These are phyloP conservation scores for Trichoderma sp. DNA, from an alignment of 2,329 filamentous ascomycete species.

Conservation along the genomic window DNA sequence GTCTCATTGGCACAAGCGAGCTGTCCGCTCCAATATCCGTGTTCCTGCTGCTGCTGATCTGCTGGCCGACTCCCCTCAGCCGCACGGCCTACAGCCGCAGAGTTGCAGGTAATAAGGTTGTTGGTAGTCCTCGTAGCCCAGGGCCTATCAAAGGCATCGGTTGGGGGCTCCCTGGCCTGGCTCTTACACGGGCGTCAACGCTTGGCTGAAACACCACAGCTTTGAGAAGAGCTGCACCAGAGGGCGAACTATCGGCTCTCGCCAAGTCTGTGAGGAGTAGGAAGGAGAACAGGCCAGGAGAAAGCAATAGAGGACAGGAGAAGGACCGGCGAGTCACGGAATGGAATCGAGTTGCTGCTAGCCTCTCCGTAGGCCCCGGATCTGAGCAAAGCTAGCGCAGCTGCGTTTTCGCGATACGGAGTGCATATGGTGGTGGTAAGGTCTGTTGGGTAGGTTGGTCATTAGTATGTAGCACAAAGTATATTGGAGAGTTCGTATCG, in stretches of 20 bases:
- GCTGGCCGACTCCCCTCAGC: slow-evolving; percentile 14
- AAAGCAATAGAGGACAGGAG: neutral
- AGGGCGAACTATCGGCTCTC: neutral
- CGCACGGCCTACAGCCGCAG: slow-evolving; percentile 14
- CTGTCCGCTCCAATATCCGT: slow-evolving; percentile 7
- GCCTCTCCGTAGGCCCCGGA: neutral
- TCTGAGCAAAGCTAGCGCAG: slow-evolving; percentile 5
- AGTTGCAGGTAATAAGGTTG: too few species aligned
- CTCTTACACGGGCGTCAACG: neutral
- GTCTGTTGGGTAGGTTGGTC: too few species aligned
- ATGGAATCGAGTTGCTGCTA: neutral
- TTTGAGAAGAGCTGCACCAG: neutral
- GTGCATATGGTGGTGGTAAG: neutral
- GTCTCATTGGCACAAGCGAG: slow-evolving; percentile 18
- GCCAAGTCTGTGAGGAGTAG: neutral
- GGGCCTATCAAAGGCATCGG: neutral
- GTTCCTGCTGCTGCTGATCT: slow-evolving; percentile 21
- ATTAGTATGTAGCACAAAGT: too few species aligned
- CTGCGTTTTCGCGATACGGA: slow-evolving; percentile 6
- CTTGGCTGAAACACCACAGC: neutral
- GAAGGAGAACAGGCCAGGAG: neutral
- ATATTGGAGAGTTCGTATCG: too few species aligned
- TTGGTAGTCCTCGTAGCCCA: too few species aligned
- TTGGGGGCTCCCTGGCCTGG: neutral
- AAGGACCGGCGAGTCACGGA: neutral